These are phyloP conservation scores for Stephanocyclus meneghinianus DNA, from an alignment of 352 stramenopile species.

Conservation along the genomic window DNA sequence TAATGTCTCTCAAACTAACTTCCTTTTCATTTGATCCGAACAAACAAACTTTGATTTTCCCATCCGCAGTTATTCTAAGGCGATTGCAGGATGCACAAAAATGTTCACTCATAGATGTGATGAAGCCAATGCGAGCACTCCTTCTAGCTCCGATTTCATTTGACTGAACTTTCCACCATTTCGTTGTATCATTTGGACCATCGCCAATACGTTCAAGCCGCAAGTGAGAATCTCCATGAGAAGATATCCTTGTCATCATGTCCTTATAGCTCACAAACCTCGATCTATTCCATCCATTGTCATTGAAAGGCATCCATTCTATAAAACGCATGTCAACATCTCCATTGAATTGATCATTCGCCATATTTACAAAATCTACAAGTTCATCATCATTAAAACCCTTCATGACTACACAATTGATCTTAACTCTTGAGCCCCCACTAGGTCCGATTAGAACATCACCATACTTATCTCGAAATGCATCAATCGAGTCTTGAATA, in stretches of 20 bases:
- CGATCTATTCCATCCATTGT: slow-evolving; percentile 92
- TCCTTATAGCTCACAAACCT: slow-evolving; percentile 92
- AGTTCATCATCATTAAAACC: slow-evolving; percentile 94
- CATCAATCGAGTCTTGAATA: slow-evolving; percentile 79
- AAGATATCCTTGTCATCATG: slow-evolving; percentile 83
- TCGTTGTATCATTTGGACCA: slow-evolving; percentile 92
- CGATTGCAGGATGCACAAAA: slow-evolving; percentile 98
- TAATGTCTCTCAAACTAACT: slow-evolving; percentile 89
- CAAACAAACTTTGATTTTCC: slow-evolving; percentile 90
- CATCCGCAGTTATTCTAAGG: slow-evolving; percentile 93
- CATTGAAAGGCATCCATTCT: slow-evolving; percentile 99
- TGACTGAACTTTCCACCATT: slow-evolving; percentile 85
- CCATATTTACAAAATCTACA: slow-evolving; percentile 92
- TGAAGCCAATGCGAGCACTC: slow-evolving; percentile 86
- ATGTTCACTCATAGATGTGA: slow-evolving; percentile 96
- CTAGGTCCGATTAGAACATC: slow-evolving; percentile 28
- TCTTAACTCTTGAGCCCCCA: slow-evolving; percentile 85
- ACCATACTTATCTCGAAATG: slow-evolving; percentile 41
- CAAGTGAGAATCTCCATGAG: not conserved
- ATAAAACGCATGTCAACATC: slow-evolving; percentile 96
- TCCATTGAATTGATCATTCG: slow-evolving; percentile 72
- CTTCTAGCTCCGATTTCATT: slow-evolving; percentile 21
- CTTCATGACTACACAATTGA: slow-evolving; percentile 96
- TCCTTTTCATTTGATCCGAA: slow-evolving; percentile 90
- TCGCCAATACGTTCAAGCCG: slow-evolving; percentile 16